Evolutionary conservation across 768 basidiomycete genomes (phyloP), one percentile per base, ranked within the genome.

Genomic region (Naganishia randhawae): DNA sequence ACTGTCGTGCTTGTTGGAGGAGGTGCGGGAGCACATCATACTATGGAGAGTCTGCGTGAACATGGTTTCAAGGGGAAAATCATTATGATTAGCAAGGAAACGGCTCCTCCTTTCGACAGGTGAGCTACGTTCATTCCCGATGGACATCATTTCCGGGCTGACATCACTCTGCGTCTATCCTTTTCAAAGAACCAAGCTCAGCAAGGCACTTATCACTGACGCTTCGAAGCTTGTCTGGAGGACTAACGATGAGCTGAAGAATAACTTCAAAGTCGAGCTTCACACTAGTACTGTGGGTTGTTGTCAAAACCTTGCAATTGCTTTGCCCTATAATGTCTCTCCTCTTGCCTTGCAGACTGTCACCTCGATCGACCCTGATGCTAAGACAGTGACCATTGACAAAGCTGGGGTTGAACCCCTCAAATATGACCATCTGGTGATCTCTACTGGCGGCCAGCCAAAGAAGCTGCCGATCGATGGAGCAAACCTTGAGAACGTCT

Each of bases 1-100:
- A 88, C 88, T 25, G 86, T 92, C 25, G 86, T 94, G 45, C 89
- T 94, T 64, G 84, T 93, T 22, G 92, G 92, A 42, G 92, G 92
- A 39, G 92, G 92, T 10, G 85, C 89, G 29, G 91, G 87, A 35
- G 85, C 87, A 11, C 86, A 90, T 75, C 85, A 89, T 66, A 84
- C 87, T 6, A 83, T 92, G 51, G 90, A 92, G 78, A 89, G 90
- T 76, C 80, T 95, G 74, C 82, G 91, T 31, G 72, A 93, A 89
- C 84, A 90, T 74, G 89, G 88, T 5, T 96, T 86, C 81, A 82
- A 83, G 37, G 87, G 85, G n/a, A 83, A 86, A 4, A 89, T 96
- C 75, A 89, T 86, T 3, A 81, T 95, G 63, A 78, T 94, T 29
- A 85, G 88, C n/a, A 87, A 87, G 74, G 93, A 96, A 80, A 80